Evolutionary conservation across 192 early-diverging fungal species (phyloP), one percentile per base, ranked within the genome.

Genomic region (Coemansia sp.): DNA sequence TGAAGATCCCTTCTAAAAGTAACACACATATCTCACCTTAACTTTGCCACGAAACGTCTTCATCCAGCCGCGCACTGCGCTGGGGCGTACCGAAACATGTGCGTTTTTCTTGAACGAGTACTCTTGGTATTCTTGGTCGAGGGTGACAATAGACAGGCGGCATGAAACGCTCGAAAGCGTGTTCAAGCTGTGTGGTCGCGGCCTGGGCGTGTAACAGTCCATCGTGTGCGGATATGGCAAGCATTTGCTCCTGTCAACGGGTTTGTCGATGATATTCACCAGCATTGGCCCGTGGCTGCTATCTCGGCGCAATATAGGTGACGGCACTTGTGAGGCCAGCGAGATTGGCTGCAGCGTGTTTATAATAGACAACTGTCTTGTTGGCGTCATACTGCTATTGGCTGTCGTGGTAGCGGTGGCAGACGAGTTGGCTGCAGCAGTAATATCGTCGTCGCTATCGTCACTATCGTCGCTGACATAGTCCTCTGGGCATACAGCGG

Each of bases 31-130:
- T 50, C 76, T 64, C 64, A 78, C 76, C 82, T 79, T 80, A 58
- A 84, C 11, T 44, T 67, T 76, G 27, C 82, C 77, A 12, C 76
- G 47, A 44, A 75, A 49, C 53, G 37, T 70, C 9, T 70, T 69
- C 38, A 75, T 40, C 82, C 76, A 84, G 45, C 76, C 82, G 34
- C 73, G 73, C 53, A 76, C 11, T 24, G 29, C 67, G 68, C 73
- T 84, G 10, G 82, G 82, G 29, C 50, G 67, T 29, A 84, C 67
- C 24, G 69, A 64, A 3, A 74, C 67, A 5, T 70, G 67, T 11
- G 62, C 29, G 12, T 69, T 71, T 22, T 69, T 79, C 58, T 79
- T 79, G 62, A 73, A 70, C 49, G 76, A 79, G 52, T 68, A 76
- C 41, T 76, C 68, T 5, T 69, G 65, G 71, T 79, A 84, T 18